Evolutionary conservation across 106 monocot species (phyloP).

Genomic region (Triglochin maritima): DNA sequence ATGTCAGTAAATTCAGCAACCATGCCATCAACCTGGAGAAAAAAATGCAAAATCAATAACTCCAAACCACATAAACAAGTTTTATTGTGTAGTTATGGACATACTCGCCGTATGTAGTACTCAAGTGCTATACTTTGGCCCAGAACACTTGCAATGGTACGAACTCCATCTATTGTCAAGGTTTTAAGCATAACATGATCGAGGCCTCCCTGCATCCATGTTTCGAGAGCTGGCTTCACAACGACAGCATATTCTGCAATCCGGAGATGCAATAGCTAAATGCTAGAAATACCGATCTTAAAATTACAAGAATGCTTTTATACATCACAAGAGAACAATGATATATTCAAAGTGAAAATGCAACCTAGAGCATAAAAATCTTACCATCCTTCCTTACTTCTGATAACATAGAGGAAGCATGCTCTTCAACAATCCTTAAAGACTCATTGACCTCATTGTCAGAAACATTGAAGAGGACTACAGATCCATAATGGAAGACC

Average conservation of each 20-base stretch:
- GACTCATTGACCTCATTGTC: slow-evolving; percentile 75
- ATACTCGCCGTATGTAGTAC: slow-evolving; percentile 60
- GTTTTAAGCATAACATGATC: slow-evolving; percentile 60
- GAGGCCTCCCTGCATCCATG: slow-evolving; percentile 87
- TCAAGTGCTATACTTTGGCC: slow-evolving; percentile 85
- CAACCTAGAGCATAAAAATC: not conserved
- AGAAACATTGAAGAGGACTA: slow-evolving; percentile 87
- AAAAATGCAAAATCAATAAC: not conserved
- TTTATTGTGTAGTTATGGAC: not conserved
- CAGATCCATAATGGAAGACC: slow-evolving; percentile 94
- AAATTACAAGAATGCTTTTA: too few relatives aligned
- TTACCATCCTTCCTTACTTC: slow-evolving; percentile 25
- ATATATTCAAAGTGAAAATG: too few relatives aligned
- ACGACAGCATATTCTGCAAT: slow-evolving; percentile 52
- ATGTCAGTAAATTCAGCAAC: slow-evolving; percentile 80
- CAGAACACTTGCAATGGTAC: slow-evolving; percentile 79
- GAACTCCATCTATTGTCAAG: slow-evolving; percentile 74
- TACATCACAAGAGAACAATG: too few relatives aligned
- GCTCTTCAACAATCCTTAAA: slow-evolving; percentile 78
- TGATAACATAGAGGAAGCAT: slow-evolving; percentile 29
- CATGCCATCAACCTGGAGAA: slow-evolving; percentile 75
- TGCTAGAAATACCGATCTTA: not conserved
- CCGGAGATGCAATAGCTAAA: not conserved
- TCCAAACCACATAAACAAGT: too few relatives aligned
- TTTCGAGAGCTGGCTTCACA: slow-evolving; percentile 51